Evolutionary conservation across 352 stramenopile species (phyloP).

Genomic region (Phytophthora multivora): DNA sequence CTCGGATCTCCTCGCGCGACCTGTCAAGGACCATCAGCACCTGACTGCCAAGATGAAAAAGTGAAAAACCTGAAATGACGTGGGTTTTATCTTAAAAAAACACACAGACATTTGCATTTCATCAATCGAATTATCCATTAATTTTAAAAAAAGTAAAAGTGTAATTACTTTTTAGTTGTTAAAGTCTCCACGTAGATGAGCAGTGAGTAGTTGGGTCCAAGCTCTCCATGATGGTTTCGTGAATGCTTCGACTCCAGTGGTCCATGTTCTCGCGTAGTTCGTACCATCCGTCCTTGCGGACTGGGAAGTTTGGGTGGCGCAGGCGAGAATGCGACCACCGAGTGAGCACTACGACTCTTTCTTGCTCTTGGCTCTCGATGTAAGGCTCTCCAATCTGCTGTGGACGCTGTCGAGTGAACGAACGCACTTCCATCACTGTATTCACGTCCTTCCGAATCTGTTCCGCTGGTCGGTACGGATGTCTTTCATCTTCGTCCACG

Average conservation of each 20-base stretch:
- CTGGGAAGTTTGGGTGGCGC: constrained; percentile 31
- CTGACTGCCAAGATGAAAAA: background rate
- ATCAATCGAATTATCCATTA: no score
- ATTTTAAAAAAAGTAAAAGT: no score
- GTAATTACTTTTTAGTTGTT: background rate
- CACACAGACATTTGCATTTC: no score
- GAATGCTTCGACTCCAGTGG: constrained; percentile 46
- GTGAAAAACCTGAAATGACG: no score
- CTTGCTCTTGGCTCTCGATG: background rate
- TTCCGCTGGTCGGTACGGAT: constrained; percentile 33
- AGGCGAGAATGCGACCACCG: constrained; percentile 45
- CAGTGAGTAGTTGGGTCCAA: constrained; percentile 10
- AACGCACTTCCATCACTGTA: constrained; percentile 32
- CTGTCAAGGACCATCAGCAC: constrained; percentile 14
- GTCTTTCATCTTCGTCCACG: constrained; percentile 38
- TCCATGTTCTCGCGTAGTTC: constrained; percentile 50
- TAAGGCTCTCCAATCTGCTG: background rate
- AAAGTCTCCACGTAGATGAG: constrained; percentile 12
- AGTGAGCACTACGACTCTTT: constrained; percentile 49
- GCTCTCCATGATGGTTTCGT: constrained; percentile 41
- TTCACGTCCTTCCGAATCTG: constrained; percentile 41
- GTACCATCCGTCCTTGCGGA: constrained; percentile 31
- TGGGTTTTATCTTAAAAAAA: constrained; percentile 3
- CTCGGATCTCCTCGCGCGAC: constrained; percentile 26
- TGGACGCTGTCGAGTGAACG: constrained; percentile 12